Evolutionary conservation across 2,329 filamentous ascomycete species (phyloP), one percentile per base, ranked within the genome.

Genomic region (Domatiomyces globalis): DNA sequence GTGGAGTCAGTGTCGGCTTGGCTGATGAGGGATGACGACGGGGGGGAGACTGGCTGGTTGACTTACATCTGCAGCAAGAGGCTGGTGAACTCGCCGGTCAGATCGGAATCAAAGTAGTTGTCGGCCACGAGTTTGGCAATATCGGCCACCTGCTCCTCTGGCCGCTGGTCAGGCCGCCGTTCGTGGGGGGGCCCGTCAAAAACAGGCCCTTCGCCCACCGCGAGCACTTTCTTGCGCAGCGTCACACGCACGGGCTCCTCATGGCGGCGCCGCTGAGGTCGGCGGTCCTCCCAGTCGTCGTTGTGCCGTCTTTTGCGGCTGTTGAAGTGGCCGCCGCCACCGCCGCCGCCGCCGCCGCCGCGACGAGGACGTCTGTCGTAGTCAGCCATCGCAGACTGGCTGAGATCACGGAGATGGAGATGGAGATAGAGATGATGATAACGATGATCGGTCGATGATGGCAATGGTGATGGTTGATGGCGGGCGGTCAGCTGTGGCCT

Each of bases 51-150:
- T 0, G 9, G 5, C 20, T 25, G 36, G 43, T 20, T 25, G 43
- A 62, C 76, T 58, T 68, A 80, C 77, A 96, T 75, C 67, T 90
- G 85, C 53, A 89, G 71, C 6, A 81, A 73, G 27, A 94, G 76
- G 52, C 83, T 79, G 58, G 85, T 73, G 66, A 94, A 94, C 48
- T 76, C 80, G 29, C 74, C 77, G 58, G 81, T 81, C 50, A 94
- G 71, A 59, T 88, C 84, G 59, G 83, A 80, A 63, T 94, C 85
- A n/a, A 94, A 88, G 64, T 84, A 85, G 67, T 94, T 84, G 45
- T 94, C 87, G 29, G 83, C 77, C 15, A 94, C 79, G 47, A 83
- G 78, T 61, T 83, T 85, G 29, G 85, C 86, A 61, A 94, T 83
- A 48, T 76, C 75, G 52, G 78, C 74, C 39, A 87, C 80, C 65